Evolutionary conservation across 164 flowering plant genomes (phyloP).

Genomic region (Akebia trifoliata): DNA sequence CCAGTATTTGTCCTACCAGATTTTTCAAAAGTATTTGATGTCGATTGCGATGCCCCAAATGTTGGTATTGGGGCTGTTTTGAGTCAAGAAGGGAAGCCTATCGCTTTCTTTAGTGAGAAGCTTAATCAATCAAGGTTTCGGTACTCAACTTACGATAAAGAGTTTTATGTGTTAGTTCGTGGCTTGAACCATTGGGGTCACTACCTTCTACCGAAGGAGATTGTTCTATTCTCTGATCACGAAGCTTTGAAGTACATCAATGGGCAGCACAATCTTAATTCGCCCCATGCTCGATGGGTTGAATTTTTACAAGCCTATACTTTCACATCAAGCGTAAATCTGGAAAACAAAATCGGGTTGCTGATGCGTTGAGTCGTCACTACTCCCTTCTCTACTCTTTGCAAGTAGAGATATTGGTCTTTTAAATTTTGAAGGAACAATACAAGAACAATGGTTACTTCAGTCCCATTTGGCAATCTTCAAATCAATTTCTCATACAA

Average conservation of each 20-base stretch:
- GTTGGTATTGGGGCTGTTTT: background rate
- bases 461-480: background rate
- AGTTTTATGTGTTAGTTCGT: constrained; percentile 10
- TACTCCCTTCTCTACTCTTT: background rate
- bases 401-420: constrained; percentile 1
- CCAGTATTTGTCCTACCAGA: background rate
- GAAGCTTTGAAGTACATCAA: constrained; percentile 9
- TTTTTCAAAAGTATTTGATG: background rate
- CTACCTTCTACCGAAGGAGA: background rate
- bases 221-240: constrained; percentile 3
- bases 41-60: constrained; percentile 2
- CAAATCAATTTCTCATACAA: background rate
- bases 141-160: constrained; percentile 10
- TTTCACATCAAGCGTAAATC: background rate
- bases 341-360: background rate
- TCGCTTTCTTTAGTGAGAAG: background rate
- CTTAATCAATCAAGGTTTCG: background rate
- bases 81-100: background rate
- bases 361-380: constrained; percentile 12
- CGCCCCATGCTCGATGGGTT: constrained; percentile 11
- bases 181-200: constrained; percentile 7
- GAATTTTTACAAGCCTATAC: constrained; percentile 1
- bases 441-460: constrained; percentile 10
- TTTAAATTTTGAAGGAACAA: constrained; percentile 6
- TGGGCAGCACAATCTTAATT: background rate